Evolutionary conservation across 495 filamentous ascomycete species (phyloP).

Genomic region (Penicillium paxilli): DNA sequence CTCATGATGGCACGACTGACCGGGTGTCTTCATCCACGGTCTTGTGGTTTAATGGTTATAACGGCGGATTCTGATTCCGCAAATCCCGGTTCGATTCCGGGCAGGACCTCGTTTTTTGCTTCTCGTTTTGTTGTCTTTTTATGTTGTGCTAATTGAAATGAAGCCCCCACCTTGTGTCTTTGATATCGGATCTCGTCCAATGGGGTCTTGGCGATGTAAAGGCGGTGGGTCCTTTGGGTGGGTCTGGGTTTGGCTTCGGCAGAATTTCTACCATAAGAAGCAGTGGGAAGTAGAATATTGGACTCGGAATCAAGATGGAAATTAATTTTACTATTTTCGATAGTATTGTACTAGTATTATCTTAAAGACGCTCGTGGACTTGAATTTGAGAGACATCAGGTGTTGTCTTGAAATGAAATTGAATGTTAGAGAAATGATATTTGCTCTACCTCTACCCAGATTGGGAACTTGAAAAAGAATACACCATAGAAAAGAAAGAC

Average conservation of each 20-base stretch:
- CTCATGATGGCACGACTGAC: not conserved
- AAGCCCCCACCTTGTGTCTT: not conserved
- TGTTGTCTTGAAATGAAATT: not conserved
- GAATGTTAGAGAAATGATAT: too few species aligned
- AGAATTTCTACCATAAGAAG: too few species aligned
- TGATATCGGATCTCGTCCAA: too few species aligned
- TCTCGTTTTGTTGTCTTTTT: not conserved
- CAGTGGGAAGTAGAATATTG: too few species aligned
- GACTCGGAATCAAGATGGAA: too few species aligned
- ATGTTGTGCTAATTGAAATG: not conserved
- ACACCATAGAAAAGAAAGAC: not conserved
- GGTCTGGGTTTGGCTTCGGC: too few species aligned
- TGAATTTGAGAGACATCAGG: not conserved
- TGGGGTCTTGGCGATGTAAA: too few species aligned
- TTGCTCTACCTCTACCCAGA: too few species aligned
- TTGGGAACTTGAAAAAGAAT: not conserved
- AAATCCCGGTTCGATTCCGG: constrained; percentile 42
- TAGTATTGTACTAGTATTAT: too few species aligned
- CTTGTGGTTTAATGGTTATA: constrained; percentile 24
- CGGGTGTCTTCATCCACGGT: not conserved
- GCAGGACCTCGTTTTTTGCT: constrained; percentile 28
- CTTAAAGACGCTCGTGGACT: too few species aligned
- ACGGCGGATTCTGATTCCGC: constrained; percentile 40
- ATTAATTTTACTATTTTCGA: too few species aligned
- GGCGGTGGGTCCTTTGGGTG: too few species aligned